Base-by-base conservation (phyloP, 805 yeast species). In the Candida yuanshanica region DNA sequence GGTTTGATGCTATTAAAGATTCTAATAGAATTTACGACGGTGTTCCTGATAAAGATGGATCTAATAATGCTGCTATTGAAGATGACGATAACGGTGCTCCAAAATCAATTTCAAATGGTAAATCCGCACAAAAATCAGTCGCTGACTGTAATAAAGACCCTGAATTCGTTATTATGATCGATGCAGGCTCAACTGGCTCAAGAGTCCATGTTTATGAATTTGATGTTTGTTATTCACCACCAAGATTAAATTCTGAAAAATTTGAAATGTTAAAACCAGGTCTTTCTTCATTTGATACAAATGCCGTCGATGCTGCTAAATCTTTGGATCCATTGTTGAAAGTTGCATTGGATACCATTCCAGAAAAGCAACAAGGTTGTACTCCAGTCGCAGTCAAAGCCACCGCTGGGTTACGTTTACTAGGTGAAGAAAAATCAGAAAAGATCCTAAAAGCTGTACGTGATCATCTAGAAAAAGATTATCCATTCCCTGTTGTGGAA, bases 141-240 rank as follows among this genome's bases (percentile, higher is more conserved):
- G 58, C 58, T 17, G 47, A 51, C 17, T 72, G 78, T 55, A 55
- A 46, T 4, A 61, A 63, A 37, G 68, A 75, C 21, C 64, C 75
- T 26, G 83, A 84, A 57, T 91, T 74, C 53, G 97, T 90, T 23
- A 75, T 93, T 20, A 89, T 93, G 96, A 71, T 93, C 42, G 99
- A 93, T 68, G 99, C 99, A 7, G 99, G 99, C 8, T 90, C 98
- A 1, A 83, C 95, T 13, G 99, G 99, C 24, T 89, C 97, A 13
- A 81, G 99, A 62, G 85, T 93, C 31, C 99, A 95, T 63, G 82
- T 93, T 36, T 93, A 95, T 65, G 80, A 84, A 53, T 93, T 93
- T 67, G 86, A 88, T 66, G 80, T 87, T 42, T 90, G 98, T 59
- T 71, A 70, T 36, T 77, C 84, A 29, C 91, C 95, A 42, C 98